Conservation (phyloP, 345 rosid species). For the Physaria fendleri region DNA sequence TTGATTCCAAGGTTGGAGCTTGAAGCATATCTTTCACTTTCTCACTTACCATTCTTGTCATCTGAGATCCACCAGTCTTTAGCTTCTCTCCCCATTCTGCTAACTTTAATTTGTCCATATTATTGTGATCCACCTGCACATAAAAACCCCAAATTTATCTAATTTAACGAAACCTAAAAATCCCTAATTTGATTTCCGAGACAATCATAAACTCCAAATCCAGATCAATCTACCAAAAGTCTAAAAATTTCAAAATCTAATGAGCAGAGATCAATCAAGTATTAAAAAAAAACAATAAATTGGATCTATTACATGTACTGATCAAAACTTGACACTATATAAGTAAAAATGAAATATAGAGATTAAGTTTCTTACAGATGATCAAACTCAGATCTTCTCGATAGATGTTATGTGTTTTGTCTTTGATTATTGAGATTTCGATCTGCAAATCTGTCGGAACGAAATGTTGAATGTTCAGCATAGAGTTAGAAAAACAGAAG, state of each 20-base stretch:
- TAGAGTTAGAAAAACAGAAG: not conserved
- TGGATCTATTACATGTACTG: conserved; percentile 1
- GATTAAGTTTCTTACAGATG: conserved; percentile 8
- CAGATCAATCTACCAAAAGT: not conserved
- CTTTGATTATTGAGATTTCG: not conserved
- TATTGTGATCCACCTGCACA: conserved; percentile 3
- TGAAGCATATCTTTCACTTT: conserved; percentile 83
- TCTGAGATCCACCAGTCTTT: conserved; percentile 73
- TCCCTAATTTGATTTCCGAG: conserved; percentile 2
- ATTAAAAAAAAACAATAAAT: not conserved
- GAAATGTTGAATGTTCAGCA: conserved; percentile 12
- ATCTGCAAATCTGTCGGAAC: conserved; percentile 22
- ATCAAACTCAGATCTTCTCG: conserved; percentile 7
- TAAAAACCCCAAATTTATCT: not conserved
- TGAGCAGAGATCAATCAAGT: not conserved
- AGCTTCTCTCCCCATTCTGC: conserved; percentile 67
- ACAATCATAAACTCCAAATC: not conserved
- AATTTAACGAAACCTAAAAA: not conserved
- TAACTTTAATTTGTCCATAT: conserved; percentile 65
- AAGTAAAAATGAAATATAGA: not conserved
- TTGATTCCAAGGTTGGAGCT: conserved; percentile 66
- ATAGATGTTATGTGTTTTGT: not conserved
- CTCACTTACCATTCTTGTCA: conserved; percentile 69
- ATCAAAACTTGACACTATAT: not conserved
- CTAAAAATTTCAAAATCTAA: not conserved